These are phyloP conservation scores for Psilocybe azurescens DNA, from an alignment of 768 basidiomycete genomes.

Conservation along the genomic window DNA sequence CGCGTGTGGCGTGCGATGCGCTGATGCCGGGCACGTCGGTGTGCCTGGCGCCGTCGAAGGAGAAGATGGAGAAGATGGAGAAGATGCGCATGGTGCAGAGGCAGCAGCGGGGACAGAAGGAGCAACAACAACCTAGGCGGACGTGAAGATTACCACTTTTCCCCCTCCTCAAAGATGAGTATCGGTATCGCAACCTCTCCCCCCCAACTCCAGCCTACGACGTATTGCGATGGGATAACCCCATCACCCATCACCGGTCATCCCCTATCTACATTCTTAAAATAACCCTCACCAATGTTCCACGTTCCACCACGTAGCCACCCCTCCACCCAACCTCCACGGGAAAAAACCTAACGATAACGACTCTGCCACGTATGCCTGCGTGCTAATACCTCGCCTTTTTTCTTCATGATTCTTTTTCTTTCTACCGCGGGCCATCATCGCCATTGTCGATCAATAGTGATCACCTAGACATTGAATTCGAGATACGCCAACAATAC, in stretches of 20 bases:
- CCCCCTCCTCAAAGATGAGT: too few relatives aligned
- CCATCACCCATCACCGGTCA: neutral
- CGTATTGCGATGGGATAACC: neutral
- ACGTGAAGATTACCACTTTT: too few relatives aligned
- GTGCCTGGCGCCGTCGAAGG: constrained; percentile 52
- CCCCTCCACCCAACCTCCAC: neutral
- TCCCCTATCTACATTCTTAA: neutral
- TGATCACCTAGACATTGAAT: neutral
- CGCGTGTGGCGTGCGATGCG: constrained; percentile 56
- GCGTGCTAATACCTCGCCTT: neutral
- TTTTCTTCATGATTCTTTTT: neutral
- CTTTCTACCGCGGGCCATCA: neutral
- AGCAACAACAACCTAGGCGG: too few relatives aligned
- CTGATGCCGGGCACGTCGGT: constrained; percentile 64
- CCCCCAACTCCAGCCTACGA: neutral
- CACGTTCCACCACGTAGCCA: neutral
- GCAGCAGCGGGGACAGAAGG: neutral
- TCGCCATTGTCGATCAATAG: neutral
- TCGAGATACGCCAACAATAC: neutral
- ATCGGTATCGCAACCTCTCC: too few relatives aligned
- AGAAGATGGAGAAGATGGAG: constrained; percentile 1
- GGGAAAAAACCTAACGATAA: neutral
- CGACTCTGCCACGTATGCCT: constrained; percentile 10
- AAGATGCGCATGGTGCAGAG: neutral
- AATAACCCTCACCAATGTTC: neutral